Conservation (phyloP, 2,329 filamentous ascomycete species). For the Phyllosticta ampelicida region DNA sequence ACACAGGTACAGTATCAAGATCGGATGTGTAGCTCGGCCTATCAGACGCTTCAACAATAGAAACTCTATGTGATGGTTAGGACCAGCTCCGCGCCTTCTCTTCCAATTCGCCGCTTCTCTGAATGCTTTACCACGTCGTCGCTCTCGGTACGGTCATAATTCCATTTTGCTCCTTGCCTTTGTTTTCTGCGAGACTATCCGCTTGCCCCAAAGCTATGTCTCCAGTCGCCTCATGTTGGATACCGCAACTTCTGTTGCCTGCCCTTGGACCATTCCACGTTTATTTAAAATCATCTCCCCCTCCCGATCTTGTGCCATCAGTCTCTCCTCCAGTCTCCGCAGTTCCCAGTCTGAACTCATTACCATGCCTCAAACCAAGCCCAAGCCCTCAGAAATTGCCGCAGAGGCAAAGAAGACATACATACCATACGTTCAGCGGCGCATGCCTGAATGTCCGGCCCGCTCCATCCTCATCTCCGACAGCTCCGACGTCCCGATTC, state of each 20-base stretch:
- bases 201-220: constrained; percentile 1
- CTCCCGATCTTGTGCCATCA: neutral
- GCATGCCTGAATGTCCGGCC: constrained; percentile 44
- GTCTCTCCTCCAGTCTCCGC: neutral
- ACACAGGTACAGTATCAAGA: constrained; percentile 11
- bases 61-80: constrained; percentile 4
- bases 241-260: neutral
- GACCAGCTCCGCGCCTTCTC: constrained; percentile 6
- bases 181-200: constrained; percentile 4
- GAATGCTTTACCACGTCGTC: constrained; percentile 9
- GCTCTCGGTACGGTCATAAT: constrained; percentile 3
- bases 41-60: constrained; percentile 4
- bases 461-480: constrained; percentile 48
- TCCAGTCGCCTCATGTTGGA: neutral
- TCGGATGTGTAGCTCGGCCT: neutral
- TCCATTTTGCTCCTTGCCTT: constrained; percentile 8
- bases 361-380: constrained; percentile 48
- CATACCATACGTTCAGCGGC: constrained; percentile 52
- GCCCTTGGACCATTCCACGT: neutral
- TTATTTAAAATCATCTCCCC: neutral
- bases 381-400: constrained; percentile 59
- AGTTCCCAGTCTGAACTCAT: neutral
- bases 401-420: constrained; percentile 61
- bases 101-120: constrained; percentile 11
- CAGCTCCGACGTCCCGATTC: constrained; percentile 29